A percentile compares a stretch with the other conserved stretches of the same genome.
phyloP scores from a whole-genome alignment of 495 filamentous ascomycete genomes.

The Apiosordaria backusii region DNA sequence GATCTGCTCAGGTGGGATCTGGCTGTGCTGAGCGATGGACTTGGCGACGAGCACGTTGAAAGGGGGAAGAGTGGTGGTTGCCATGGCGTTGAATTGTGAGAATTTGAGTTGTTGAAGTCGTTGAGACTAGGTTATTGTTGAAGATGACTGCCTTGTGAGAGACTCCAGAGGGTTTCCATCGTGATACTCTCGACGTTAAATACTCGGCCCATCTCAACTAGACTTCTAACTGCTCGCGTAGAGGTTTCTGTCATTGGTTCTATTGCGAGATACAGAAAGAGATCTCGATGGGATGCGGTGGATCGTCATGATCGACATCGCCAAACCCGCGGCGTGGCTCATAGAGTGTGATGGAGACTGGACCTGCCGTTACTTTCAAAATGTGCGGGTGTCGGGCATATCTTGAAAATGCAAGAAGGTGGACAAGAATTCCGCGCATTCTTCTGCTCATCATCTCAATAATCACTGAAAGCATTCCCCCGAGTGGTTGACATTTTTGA shows the following conservation, averaged over 20 bases:
- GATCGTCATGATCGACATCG: not conserved
- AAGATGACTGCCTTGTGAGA: not conserved
- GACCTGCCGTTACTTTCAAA: not conserved
- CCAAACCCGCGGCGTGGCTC: not conserved
- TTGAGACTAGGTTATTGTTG: no score
- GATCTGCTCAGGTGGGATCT: not conserved
- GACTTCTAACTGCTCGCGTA: not conserved
- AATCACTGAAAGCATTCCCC: not conserved
- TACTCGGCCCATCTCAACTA: not conserved
- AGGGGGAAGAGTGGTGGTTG: not conserved
- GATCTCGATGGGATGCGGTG: not conserved
- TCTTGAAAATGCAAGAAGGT: not conserved
- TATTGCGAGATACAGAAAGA: not conserved
- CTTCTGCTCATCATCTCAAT: not conserved
- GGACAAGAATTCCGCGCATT: not conserved
- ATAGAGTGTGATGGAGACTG: not conserved
- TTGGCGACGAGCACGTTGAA: slow-evolving; percentile 1
- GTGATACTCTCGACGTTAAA: not conserved
- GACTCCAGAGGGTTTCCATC: not conserved
- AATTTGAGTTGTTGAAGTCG: not conserved
- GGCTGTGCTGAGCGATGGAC: not conserved
- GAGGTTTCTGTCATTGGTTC: not conserved
- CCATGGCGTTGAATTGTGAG: not conserved
- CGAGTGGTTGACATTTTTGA: not conserved
- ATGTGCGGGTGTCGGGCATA: not conserved